Percentiles rank a stretch among this genome's conserved stretches.
These are phyloP conservation scores for Microbotryum saponariae DNA, from an alignment of 1,284 basidiomycete species.

Conservation along the genomic window DNA sequence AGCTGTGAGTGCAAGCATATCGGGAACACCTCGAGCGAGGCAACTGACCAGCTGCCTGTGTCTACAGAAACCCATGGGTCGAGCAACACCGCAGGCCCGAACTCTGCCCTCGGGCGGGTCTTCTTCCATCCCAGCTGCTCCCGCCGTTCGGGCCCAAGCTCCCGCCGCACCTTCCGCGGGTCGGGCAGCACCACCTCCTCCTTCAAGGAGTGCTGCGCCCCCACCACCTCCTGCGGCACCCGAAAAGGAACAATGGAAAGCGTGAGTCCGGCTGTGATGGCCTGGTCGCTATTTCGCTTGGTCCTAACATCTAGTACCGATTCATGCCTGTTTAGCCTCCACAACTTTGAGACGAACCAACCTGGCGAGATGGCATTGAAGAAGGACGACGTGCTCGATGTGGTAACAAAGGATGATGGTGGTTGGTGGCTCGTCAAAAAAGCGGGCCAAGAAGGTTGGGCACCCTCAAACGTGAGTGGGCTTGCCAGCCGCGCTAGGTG, in stretches of 20 bases:
- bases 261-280: conserved; percentile 37
- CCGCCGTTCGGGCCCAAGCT: conserved; percentile 15
- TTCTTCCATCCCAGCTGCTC: conserved; percentile 1
- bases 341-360: conserved; percentile 72
- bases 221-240: conserved; percentile 55
- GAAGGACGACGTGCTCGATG: conserved; percentile 87
- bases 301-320: neutral
- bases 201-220: conserved; percentile 42
- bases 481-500: neutral
- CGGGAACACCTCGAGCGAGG: too few species aligned
- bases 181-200: conserved; percentile 23
- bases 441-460: conserved; percentile 78
- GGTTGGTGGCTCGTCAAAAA: conserved; percentile 98
- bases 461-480: conserved; percentile 64
- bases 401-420: conserved; percentile 87
- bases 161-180: conserved; percentile 18
- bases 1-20: too few species aligned
- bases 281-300: too few species aligned
- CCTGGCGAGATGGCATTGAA: conserved; percentile 81
- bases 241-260: conserved; percentile 68
- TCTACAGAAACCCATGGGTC: neutral
- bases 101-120: neutral
- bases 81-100: neutral
- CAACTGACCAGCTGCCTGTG: too few species aligned
- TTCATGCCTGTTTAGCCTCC: conserved; percentile 48